phyloP scores from a whole-genome alignment of 192 early-diverging fungal genomes.

The Linnemannia elongata region DNA sequence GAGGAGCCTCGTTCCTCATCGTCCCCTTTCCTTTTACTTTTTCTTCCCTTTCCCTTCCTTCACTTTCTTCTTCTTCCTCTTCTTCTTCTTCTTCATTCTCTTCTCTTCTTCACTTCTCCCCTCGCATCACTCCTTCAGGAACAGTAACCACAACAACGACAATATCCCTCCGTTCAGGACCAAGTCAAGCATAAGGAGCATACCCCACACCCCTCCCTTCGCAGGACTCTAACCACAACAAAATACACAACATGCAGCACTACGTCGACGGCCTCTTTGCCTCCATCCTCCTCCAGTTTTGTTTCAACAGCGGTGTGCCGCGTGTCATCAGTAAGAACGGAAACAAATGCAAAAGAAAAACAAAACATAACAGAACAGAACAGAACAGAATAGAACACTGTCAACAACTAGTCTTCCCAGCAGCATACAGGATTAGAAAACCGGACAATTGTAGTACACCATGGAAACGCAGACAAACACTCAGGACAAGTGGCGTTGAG shows the following conservation, averaged over 20 bases:
- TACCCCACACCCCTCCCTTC: not conserved
- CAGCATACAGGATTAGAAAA: too few species aligned
- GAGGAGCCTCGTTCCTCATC: too few species aligned
- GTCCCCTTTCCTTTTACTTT: too few species aligned
- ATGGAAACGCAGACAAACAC: too few species aligned
- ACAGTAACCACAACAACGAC: not conserved
- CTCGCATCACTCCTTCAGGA: not conserved
- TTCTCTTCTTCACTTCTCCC: not conserved
- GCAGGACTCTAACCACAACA: not conserved
- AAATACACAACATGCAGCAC: not conserved
- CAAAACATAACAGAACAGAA: too few species aligned
- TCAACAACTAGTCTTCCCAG: too few species aligned
- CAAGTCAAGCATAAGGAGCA: not conserved
- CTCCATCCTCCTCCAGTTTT: slow-evolving; percentile 7
- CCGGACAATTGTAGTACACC: too few species aligned
- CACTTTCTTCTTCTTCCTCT: too few species aligned
- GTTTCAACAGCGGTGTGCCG: slow-evolving; percentile 3
- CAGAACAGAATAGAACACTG: too few species aligned
- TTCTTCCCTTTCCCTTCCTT: too few species aligned
- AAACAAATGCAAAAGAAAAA: too few species aligned
- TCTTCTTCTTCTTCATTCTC: not conserved
- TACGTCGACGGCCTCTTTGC: slow-evolving; percentile 3
- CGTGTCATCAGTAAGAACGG: slow-evolving; percentile 1
- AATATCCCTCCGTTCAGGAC: not conserved
- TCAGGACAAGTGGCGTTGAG: too few species aligned